Percentiles rank a stretch among this genome's conserved stretches.
phyloP scores from a whole-genome alignment of 352 stramenopile genomes.

The Blastocystis sp. region DNA sequence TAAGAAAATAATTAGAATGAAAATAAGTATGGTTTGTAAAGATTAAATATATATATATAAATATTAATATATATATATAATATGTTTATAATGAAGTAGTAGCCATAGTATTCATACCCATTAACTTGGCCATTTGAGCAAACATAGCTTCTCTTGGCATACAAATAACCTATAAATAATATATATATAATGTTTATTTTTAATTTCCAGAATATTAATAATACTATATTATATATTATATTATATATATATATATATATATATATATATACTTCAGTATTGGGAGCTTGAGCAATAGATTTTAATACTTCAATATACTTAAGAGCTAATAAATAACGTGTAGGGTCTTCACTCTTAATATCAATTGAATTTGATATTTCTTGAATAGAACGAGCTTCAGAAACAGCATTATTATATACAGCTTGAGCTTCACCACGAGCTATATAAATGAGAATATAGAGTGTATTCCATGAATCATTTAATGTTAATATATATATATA shows the following conservation, averaged over 20 bases:
- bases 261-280: too few relatives aligned
- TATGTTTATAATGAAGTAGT: conserved; percentile 4
- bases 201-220: not conserved
- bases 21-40: too few relatives aligned
- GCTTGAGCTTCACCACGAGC: conserved; percentile 44
- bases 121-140: conserved; percentile 38
- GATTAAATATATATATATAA: too few relatives aligned
- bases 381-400: conserved; percentile 39
- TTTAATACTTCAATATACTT: conserved; percentile 46
- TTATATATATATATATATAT: not conserved
- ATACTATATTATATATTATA: too few relatives aligned
- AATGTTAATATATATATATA: too few relatives aligned
- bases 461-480: too few relatives aligned
- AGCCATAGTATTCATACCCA: conserved; percentile 42
- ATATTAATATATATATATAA: too few relatives aligned
- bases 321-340: conserved; percentile 43
- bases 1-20: too few relatives aligned
- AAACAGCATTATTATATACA: conserved; percentile 42
- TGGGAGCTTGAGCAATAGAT: conserved; percentile 15
- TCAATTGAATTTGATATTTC: conserved; percentile 42
- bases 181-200: too few relatives aligned
- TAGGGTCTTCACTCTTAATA: conserved; percentile 39
- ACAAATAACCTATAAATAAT: conserved; percentile 38
- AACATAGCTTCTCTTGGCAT: conserved; percentile 43
- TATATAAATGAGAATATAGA: not conserved